These are phyloP conservation scores for rapeseed (Brassica napus) DNA, from an alignment of 345 rosid genomes.

Conservation along the genomic window DNA sequence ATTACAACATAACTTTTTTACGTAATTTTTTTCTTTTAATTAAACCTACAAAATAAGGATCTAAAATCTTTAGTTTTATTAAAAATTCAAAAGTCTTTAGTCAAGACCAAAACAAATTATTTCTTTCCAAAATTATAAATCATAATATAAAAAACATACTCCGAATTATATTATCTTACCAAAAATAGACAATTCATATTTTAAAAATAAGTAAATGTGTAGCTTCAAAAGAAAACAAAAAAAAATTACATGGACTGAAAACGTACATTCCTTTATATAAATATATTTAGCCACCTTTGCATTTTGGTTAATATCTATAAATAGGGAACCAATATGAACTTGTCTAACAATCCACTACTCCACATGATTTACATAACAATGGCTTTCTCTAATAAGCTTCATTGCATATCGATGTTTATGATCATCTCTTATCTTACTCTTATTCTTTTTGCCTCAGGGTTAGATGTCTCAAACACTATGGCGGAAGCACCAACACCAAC, in stretches of 20 bases:
- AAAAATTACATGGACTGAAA: background rate
- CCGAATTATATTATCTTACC: too few relatives aligned
- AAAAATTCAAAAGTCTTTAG: too few relatives aligned
- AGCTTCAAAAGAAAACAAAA: too few relatives aligned
- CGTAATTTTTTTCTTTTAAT: too few relatives aligned
- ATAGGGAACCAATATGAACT: background rate
- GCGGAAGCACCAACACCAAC: background rate
- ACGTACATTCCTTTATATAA: background rate
- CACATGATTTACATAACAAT: background rate
- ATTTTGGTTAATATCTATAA: background rate
- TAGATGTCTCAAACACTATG: background rate
- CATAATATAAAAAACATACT: too few relatives aligned
- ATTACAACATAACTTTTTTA: too few relatives aligned
- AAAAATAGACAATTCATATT: too few relatives aligned
- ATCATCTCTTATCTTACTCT: conserved; percentile 1
- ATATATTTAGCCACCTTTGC: background rate
- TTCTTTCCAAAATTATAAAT: too few relatives aligned
- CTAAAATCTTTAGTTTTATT: too few relatives aligned
- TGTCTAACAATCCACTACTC: background rate
- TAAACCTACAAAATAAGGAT: too few relatives aligned
- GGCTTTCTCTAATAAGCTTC: background rate
- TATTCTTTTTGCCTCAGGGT: background rate
- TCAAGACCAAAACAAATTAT: too few relatives aligned
- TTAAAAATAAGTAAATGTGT: too few relatives aligned
- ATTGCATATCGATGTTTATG: background rate